These are phyloP conservation scores for Coemansia sp. DNA, from an alignment of 371 early-diverging fungal species.

Conservation along the genomic window DNA sequence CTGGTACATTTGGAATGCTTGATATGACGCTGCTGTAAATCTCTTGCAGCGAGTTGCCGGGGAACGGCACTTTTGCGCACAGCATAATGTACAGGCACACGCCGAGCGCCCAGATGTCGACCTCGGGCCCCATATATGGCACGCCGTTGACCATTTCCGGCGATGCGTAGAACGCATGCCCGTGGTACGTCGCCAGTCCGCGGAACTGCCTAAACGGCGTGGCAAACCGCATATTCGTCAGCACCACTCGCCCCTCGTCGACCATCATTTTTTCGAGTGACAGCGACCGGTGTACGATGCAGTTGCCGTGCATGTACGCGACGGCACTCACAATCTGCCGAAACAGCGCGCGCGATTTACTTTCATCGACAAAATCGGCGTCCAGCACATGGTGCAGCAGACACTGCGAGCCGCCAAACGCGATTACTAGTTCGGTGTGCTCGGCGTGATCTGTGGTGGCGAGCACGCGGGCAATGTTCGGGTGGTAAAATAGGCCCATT, in stretches of 20 bases:
- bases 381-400: not conserved
- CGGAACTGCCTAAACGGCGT: not conserved
- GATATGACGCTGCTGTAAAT: not conserved
- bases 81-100: not conserved
- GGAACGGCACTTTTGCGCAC: not conserved
- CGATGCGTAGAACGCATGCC: not conserved
- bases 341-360: not conserved
- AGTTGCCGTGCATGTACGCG: not conserved
- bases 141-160: not conserved
- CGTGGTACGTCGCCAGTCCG: not conserved
- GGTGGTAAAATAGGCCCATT: not conserved
- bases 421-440: not conserved
- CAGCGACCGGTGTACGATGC: not conserved
- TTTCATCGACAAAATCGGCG: not conserved
- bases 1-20: not conserved
- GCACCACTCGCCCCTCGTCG: not conserved
- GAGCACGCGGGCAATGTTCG: not conserved
- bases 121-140: not conserved
- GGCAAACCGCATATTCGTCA: not conserved
- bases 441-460: not conserved
- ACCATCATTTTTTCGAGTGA: not conserved
- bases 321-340: not conserved
- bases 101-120: slow-evolving; percentile 1
- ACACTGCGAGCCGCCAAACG: not conserved
- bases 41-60: not conserved